phyloP scores from a whole-genome alignment of 2,329 filamentous ascomycete species.

The Trichoderma pleuroti region DNA sequence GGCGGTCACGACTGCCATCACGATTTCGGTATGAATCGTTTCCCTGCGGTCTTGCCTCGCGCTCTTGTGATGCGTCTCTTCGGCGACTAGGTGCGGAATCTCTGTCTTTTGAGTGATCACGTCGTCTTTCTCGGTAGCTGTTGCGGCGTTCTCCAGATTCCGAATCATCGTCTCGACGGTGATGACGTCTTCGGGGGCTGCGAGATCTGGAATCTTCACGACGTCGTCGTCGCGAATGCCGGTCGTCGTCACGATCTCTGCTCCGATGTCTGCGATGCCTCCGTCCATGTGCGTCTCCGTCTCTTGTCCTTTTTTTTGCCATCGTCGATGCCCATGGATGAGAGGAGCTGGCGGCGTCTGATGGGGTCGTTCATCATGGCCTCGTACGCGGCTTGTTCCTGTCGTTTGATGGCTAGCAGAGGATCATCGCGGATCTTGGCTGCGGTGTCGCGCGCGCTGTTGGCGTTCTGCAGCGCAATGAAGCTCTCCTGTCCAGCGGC shows the following conservation, averaged over 20 bases:
- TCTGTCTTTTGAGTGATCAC: constrained; percentile 9
- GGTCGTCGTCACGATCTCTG: constrained; percentile 33
- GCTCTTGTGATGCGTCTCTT: constrained; percentile 23
- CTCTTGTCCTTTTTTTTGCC: constrained; percentile 38
- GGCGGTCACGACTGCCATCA: constrained; percentile 29
- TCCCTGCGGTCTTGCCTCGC: constrained; percentile 20
- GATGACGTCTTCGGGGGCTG: constrained; percentile 37
- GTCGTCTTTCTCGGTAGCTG: not conserved
- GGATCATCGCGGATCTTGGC: constrained; percentile 88
- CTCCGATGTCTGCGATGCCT: constrained; percentile 45
- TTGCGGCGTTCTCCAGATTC: constrained; percentile 30
- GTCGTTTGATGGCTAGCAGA: constrained; percentile 85
- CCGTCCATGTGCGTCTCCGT: constrained; percentile 37
- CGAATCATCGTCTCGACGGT: constrained; percentile 26
- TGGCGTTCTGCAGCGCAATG: constrained; percentile 64
- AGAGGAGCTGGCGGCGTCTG: constrained; percentile 64
- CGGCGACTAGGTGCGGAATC: constrained; percentile 25
- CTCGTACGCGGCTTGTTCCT: constrained; percentile 79
- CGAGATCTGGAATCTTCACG: constrained; percentile 46
- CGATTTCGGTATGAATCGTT: constrained; percentile 23
- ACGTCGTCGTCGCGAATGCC: constrained; percentile 35
- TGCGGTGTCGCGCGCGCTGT: constrained; percentile 74
- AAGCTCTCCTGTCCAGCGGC: constrained; percentile 58
- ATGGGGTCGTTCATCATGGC: constrained; percentile 75
- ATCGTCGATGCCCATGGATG: constrained; percentile 56